Conservation (phyloP, 768 basidiomycete species). For the Xanthoconium purpureum region DNA sequence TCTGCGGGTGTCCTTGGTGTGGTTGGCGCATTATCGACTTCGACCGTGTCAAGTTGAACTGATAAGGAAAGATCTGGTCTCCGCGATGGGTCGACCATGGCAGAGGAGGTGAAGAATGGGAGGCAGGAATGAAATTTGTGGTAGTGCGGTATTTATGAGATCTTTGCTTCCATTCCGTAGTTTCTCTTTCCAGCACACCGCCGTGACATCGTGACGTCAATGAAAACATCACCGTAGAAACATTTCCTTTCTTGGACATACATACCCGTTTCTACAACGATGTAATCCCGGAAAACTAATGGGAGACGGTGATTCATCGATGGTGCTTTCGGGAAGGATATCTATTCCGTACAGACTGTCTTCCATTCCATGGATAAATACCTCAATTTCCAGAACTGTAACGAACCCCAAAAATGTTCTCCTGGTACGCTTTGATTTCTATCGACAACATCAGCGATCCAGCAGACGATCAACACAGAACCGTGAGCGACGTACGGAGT, state of each 20-base stretch:
- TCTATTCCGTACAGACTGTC: no score
- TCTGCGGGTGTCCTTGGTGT: slow-evolving; percentile 91
- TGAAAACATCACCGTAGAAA: neutral
- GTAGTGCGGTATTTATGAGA: slow-evolving; percentile 12
- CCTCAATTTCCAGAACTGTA: slow-evolving; percentile 3
- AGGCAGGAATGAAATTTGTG: neutral
- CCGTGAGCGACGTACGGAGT: slow-evolving; percentile 46
- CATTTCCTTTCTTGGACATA: slow-evolving; percentile 2
- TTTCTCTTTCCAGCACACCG: neutral
- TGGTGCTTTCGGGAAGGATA: no score
- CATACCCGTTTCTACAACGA: neutral
- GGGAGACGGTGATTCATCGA: no score
- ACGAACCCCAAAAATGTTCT: slow-evolving; percentile 37
- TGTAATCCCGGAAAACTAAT: neutral
- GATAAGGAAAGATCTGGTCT: slow-evolving; percentile 18
- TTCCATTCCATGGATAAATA: neutral
- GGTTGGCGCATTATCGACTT: slow-evolving; percentile 25
- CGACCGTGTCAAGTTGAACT: neutral
- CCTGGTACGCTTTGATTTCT: slow-evolving; percentile 73
- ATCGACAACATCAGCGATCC: neutral
- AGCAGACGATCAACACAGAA: neutral
- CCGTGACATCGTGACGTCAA: slow-evolving; percentile 24
- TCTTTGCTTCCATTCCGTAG: slow-evolving; percentile 10
- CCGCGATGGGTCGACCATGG: slow-evolving; percentile 14
- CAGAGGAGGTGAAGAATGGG: neutral